Base-by-base conservation (phyloP, 805 yeast species). In the Ogataea salicorniae region DNA sequence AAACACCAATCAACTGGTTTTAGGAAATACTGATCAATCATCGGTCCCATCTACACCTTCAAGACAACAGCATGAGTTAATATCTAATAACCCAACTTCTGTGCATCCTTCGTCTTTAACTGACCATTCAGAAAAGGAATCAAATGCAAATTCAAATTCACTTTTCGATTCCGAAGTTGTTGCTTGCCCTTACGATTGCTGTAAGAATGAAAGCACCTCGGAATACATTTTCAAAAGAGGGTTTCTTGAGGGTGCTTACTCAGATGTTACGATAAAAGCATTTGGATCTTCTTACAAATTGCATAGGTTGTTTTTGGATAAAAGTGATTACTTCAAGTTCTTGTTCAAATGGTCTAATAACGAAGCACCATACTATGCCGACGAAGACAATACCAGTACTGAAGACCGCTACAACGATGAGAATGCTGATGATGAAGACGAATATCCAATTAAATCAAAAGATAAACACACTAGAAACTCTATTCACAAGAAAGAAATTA, bases 241-340 rank as follows among this genome's bases (percentile, higher is more conserved):
- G 1, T 69, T 71, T 50, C 46, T 71, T 6, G 69, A 71, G 37
- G 80, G 80, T 0, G 68, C 66, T 2, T 75, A 76, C 47, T 71
- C 76, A 1, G 81, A 77, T 58, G 74, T 77, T 34, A 66, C 74
- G 0, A 60, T 79, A 9, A 57, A 49, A 47, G 82, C 80, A 1
- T 79, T 79, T 55, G 73, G 68, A 3, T 61, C 63, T 22, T 61
- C 61, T 15, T 79, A 77, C 55, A 57, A 56, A n/a, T 58, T 79
- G 2, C 84, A 79, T 51, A 64, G 67, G 50, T 49, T 79, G 39
- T 62, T 79, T 11, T 60, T 79, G 38, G 69, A 68, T 44, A 65
- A 75, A 46, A 67, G 78, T 47, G 76, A 74, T 0, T 79, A 75
- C 52, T 79, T 79, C 55, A 60, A 66, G 16, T 65, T 74, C 4